A percentile compares a stretch with the other conserved stretches of the same genome.
Evolutionary conservation across 228 moss, liverwort and hornwort genomes (phyloP).

Genomic region (Sphagnum fallax): DNA sequence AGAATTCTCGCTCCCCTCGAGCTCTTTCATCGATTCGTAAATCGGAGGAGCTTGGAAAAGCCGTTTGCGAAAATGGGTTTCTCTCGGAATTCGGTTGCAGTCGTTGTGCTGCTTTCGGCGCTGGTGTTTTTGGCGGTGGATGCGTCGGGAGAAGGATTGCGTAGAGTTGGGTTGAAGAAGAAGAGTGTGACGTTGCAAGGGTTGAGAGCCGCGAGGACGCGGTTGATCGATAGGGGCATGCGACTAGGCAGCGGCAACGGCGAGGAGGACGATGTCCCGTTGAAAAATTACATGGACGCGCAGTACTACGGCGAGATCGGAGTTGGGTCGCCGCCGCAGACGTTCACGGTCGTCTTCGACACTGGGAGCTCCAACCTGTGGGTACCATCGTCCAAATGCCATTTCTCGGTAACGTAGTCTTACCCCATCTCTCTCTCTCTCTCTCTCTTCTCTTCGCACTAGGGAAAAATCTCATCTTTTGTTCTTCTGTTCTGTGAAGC

Average conservation of each 20-base stretch:
- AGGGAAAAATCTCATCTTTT: not conserved
- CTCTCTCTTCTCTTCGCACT: no score
- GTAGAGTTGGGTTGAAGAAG: slow-evolving; percentile 31
- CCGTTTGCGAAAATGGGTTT: no score
- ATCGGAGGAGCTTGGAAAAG: no score
- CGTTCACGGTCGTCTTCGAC: slow-evolving; percentile 77
- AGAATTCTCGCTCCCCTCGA: no score
- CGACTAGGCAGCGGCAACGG: slow-evolving; percentile 4
- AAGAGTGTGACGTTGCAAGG: slow-evolving; percentile 21
- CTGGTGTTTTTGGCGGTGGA: not conserved
- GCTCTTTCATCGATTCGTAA: no score
- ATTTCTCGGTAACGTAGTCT: slow-evolving; percentile 32
- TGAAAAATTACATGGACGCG: slow-evolving; percentile 85
- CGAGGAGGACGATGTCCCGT: slow-evolving; percentile 16
- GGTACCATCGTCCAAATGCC: slow-evolving; percentile 84
- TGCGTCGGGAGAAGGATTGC: slow-evolving; percentile 9
- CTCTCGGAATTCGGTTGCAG: no score
- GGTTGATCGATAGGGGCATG: slow-evolving; percentile 18
- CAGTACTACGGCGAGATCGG: slow-evolving; percentile 93
- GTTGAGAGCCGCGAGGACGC: slow-evolving; percentile 18
- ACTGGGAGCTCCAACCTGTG: slow-evolving; percentile 96
- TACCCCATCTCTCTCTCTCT: no score
- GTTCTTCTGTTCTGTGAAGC: not conserved
- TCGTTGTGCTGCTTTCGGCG: not conserved
- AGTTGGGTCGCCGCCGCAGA: slow-evolving; percentile 70